A percentile compares a stretch with the other conserved stretches of the same genome.
Evolutionary conservation across 2,329 filamentous ascomycete genomes (phyloP).

Genomic region (Xylaria sp.): DNA sequence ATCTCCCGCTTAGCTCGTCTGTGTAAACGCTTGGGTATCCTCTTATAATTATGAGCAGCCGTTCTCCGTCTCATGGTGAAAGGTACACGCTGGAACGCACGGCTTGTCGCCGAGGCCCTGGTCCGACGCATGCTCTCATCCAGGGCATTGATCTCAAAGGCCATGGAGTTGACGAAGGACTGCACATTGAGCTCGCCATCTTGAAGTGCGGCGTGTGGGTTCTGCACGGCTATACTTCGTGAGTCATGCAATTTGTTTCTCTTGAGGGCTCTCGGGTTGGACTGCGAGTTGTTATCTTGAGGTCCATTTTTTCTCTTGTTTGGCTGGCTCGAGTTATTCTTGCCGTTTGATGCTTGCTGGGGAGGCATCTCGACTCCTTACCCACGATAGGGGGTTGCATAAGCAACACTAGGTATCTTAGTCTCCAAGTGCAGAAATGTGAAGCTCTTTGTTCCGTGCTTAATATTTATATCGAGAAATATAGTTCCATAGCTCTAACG

Average conservation of each 20-base stretch:
- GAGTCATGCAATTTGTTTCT: conserved; percentile 54
- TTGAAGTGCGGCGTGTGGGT: conserved; percentile 56
- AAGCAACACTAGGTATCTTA: neutral
- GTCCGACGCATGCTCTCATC: conserved; percentile 81
- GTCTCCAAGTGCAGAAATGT: neutral
- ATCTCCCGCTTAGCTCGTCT: conserved; percentile 75
- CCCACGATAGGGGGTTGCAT: neutral
- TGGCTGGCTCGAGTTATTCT: conserved; percentile 19
- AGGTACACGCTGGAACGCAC: conserved; percentile 92
- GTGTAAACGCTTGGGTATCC: conserved; percentile 79
- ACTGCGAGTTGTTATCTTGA: conserved; percentile 36
- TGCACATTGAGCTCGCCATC: conserved; percentile 86
- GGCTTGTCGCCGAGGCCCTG: conserved; percentile 64
- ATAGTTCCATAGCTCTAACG: neutral
- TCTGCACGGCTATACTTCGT: conserved; percentile 57
- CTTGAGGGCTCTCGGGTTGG: conserved; percentile 44
- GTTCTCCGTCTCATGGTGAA: conserved; percentile 83
- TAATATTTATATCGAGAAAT: neutral
- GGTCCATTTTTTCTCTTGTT: conserved; percentile 40
- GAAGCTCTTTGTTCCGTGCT: neutral
- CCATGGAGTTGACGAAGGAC: conserved; percentile 81
- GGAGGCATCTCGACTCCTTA: conserved; percentile 30
- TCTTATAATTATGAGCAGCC: conserved; percentile 93
- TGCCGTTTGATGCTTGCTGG: conserved; percentile 26
- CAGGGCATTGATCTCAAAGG: conserved; percentile 87